Evolutionary conservation across 2,329 filamentous ascomycete genomes (phyloP), one percentile per base, ranked within the genome.

Genomic region (Atkinsonella texensis): DNA sequence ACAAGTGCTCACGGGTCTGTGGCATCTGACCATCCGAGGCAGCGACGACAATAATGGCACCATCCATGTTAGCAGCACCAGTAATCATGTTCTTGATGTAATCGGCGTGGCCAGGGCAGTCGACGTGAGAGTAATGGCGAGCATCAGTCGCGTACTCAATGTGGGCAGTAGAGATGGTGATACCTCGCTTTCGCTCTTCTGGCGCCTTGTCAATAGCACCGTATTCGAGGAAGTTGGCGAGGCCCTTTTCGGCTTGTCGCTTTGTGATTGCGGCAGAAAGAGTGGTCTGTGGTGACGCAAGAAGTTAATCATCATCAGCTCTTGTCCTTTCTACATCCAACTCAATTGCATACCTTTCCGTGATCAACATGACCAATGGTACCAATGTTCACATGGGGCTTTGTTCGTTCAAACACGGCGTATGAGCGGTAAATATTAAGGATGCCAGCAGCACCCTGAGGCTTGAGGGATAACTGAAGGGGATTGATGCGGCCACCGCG

Each of bases 61-160:
- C 93, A 65, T 98, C 93, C 93, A 98, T 98, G 79, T 89, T 95
- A 65, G 94, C 91, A 57, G 93, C 90, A 83, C 93, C 93, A 60
- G 93, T 98, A 72, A 98, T 98, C 93, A 98, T 98, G 85, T 98
- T 98, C 83, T 98, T 98, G 79, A 98, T 97, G 80, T 98, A 98
- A 89, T 98, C 93, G 74, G 93, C 93, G 85, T 98, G 93, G 74
- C 93, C 93, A 54, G 93, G 93, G 74, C 93, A 98, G 81, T 98
- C 93, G 77, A 98, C 93, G 81, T 98, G 93, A 65, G 93, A 93
- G 76, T 98, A 98, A 78, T 98, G 93, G 67, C 93, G 85, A 68
- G 77, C 79, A 0, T 95, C 88, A 70, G 93, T 98, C 62, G 88
- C 75, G 79, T 97, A 98, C 77, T 98, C 93, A 75, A 98, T 95